Conservation (phyloP, 495 filamentous ascomycete genomes). For the Parathielavia appendiculata region DNA sequence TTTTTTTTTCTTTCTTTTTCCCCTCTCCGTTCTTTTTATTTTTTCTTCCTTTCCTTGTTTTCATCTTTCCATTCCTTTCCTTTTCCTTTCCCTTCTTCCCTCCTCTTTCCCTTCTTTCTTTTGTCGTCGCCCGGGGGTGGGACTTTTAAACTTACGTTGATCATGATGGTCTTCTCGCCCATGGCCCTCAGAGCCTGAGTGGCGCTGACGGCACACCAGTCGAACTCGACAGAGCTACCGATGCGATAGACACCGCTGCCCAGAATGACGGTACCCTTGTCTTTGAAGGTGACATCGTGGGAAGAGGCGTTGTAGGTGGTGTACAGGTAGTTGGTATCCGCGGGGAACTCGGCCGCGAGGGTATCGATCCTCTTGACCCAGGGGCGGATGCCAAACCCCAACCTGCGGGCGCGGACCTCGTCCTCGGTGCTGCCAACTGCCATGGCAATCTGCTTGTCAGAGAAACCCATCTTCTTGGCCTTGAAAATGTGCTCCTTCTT, state of each 20-base stretch:
- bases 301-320: conserved; percentile 97
- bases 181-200: conserved; percentile 78
- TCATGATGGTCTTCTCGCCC: conserved; percentile 98
- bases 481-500: conserved; percentile 81
- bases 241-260: conserved; percentile 96
- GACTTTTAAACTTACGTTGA: conserved; percentile 54
- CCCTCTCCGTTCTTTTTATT: too few species aligned
- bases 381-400: conserved; percentile 76
- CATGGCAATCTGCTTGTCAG: conserved; percentile 86
- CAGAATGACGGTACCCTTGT: conserved; percentile 83
- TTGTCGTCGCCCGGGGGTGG: too few species aligned
- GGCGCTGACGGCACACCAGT: conserved; percentile 97
- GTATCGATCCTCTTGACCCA: conserved; percentile 99
- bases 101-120: too few species aligned
- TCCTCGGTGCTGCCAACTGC: conserved; percentile 84
- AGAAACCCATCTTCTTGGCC: conserved; percentile 97
- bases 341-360: conserved; percentile 95
- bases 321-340: conserved; percentile 94
- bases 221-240: conserved; percentile 95
- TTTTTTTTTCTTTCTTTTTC: too few species aligned
- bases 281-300: conserved; percentile 92
- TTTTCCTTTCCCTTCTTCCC: too few species aligned
- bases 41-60: too few species aligned
- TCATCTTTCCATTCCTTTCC: too few species aligned
- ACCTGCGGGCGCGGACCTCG: conserved; percentile 77